Evolutionary conservation across 177 flowering plant genomes (phyloP), one percentile per base, ranked within the genome.

Genomic region (Vitis hybrid): DNA sequence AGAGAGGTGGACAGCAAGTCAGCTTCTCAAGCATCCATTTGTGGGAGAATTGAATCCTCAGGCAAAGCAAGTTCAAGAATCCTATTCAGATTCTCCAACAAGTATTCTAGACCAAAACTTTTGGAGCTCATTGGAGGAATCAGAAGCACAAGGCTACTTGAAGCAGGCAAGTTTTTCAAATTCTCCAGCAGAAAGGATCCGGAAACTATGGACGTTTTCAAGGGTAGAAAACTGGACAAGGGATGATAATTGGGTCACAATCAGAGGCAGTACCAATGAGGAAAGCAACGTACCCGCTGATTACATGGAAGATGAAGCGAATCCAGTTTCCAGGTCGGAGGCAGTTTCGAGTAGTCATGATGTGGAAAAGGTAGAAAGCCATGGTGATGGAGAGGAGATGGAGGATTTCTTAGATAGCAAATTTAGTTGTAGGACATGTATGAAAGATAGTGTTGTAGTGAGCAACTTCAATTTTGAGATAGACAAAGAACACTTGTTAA

Each of bases 61-160:
- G 10, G 7, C 16, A 39, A 76, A 67, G 45, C 26, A 20, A 56
- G n/a, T 68, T 51, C 62, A 52, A 55, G 69, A 73, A 22, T 66
- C 56, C 10, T 55, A 63, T 52, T 61, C 75, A 14, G 55, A 18
- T 48, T 72, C 85, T 33, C 85, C 85, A 9, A 81, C 82, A 3
- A 79, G 82, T 55, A 66, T 81, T 50, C 81, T 81, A 33, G 85
- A 79, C 26, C 76, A 71, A 57, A 62, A 69, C 9, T 33, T 69
- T 16, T 81, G 85, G 85, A 64, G 45, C 16, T 70, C 74, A 3
- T 7, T 68, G 15, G 84, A 75, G 33, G 81, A 72, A 55, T 19
- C 72, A 49, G 74, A 63, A 20, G 45, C 19, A 13, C 49, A 31
- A 45, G 67, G 57, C 9, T 33, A 50, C 10, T 33, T 62, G 58